Evolutionary conservation across 1,139 yeast species (phyloP).

Genomic region (Kazachstania sp.): DNA sequence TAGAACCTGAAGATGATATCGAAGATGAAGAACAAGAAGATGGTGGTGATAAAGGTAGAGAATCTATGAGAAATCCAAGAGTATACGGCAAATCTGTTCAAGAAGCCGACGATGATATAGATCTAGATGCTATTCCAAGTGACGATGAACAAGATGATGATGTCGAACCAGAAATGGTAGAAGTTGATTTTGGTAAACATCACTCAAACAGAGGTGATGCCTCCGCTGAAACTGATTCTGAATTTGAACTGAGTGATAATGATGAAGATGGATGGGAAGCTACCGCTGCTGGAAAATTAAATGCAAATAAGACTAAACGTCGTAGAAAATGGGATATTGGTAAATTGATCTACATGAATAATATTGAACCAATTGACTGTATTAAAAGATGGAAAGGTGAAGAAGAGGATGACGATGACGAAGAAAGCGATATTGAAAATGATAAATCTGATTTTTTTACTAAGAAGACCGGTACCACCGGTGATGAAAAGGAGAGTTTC

Average conservation of each 20-base stretch:
- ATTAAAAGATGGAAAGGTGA: constrained; percentile 65
- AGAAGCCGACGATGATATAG: constrained; percentile 45
- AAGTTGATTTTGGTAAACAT: constrained; percentile 41
- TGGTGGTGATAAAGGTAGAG: constrained; percentile 47
- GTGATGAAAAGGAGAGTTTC: constrained; percentile 10
- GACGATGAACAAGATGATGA: constrained; percentile 34
- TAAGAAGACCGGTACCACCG: constrained; percentile 30
- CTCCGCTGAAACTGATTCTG: constrained; percentile 36
- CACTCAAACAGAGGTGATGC: constrained; percentile 33
- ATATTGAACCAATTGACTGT: constrained; percentile 67
- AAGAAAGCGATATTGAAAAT: constrained; percentile 41
- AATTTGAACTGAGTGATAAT: constrained; percentile 39
- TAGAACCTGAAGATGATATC: constrained; percentile 33
- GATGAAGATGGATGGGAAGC: constrained; percentile 41
- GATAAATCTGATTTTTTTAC: constrained; percentile 64
- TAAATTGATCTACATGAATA: constrained; percentile 69
- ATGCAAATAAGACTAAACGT: constrained; percentile 31
- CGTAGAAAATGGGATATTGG: constrained; percentile 66
- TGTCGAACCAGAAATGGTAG: constrained; percentile 35
- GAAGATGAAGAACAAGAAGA: constrained; percentile 32
- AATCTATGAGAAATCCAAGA: constrained; percentile 49
- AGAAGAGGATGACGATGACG: constrained; percentile 38
- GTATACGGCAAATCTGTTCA: constrained; percentile 49
- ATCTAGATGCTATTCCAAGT: constrained; percentile 37
- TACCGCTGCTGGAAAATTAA: constrained; percentile 40